phyloP scores from a whole-genome alignment of 441 rosid genomes.

The Croton setiger region DNA sequence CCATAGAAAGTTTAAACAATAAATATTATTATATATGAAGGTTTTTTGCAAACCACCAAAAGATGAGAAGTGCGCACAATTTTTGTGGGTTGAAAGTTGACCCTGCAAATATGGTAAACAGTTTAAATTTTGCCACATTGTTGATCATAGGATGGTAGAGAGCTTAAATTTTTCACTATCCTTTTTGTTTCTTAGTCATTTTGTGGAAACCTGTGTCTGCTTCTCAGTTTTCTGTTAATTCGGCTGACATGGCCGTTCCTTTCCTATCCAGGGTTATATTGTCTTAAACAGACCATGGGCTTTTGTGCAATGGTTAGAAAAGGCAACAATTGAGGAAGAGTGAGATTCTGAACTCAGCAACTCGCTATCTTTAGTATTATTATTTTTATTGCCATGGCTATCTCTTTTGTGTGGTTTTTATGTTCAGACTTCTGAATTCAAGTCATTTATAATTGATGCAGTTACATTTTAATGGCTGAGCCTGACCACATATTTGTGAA shows the following conservation, averaged over 20 bases:
- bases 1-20: neutral
- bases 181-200: neutral
- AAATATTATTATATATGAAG: neutral
- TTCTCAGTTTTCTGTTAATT: neutral
- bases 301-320: constrained; percentile 83
- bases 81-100: neutral
- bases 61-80: neutral
- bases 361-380: neutral
- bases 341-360: constrained; percentile 25
- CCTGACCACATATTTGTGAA: constrained; percentile 72
- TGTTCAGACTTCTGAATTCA: constrained; percentile 20
- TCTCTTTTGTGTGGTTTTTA: neutral
- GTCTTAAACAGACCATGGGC: constrained; percentile 86
- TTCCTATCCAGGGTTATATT: constrained; percentile 55
- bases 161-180: neutral
- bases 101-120: neutral
- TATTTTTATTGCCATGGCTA: neutral
- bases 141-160: neutral
- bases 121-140: neutral
- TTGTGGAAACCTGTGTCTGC: neutral
- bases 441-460: constrained; percentile 33
- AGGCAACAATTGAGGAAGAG: constrained; percentile 65
- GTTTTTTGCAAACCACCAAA: neutral
- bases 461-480: constrained; percentile 80
- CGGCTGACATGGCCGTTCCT: constrained; percentile 3